Conservation (phyloP, 768 basidiomycete genomes). For the Boletus sp. region DNA sequence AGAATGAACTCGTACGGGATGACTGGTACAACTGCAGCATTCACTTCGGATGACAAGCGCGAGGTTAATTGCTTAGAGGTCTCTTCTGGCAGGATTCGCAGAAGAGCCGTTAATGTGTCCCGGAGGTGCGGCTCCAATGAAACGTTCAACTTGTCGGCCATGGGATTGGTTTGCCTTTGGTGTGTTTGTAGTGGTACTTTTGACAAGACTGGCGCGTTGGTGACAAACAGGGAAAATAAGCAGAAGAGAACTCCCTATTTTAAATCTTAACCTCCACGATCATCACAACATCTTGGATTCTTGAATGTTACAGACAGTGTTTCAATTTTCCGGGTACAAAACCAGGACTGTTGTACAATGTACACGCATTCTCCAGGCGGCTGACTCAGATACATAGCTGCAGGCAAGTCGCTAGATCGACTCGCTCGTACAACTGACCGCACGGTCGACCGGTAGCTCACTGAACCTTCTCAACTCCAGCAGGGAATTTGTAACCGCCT, state of each 20-base stretch:
- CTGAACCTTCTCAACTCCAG: conserved; percentile 52
- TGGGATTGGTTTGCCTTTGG: not conserved
- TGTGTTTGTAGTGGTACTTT: not conserved
- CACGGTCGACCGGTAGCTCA: not conserved
- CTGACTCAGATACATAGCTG: not conserved
- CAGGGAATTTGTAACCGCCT: conserved; percentile 61
- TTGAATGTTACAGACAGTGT: not conserved
- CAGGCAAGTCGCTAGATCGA: not conserved
- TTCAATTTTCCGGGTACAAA: not conserved
- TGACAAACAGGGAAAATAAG: not conserved
- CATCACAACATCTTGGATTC: not conserved
- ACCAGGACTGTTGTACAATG: not conserved
- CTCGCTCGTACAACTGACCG: not conserved
- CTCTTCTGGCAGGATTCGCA: conserved; percentile 42
- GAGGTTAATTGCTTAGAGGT: conserved; percentile 40
- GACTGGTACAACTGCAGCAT: conserved; percentile 25
- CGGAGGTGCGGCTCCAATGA: conserved; percentile 67
- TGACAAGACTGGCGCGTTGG: not conserved
- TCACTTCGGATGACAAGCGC: conserved; percentile 31
- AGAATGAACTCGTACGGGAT: conserved; percentile 63
- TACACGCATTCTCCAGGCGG: not conserved
- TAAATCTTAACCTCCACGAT: not conserved
- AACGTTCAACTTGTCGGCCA: conserved; percentile 42
- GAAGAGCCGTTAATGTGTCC: conserved; percentile 45
- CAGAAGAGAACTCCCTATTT: too few species aligned